phyloP scores from a whole-genome alignment of 2,329 filamentous ascomycete species.

The Aspergillus udagawae region DNA sequence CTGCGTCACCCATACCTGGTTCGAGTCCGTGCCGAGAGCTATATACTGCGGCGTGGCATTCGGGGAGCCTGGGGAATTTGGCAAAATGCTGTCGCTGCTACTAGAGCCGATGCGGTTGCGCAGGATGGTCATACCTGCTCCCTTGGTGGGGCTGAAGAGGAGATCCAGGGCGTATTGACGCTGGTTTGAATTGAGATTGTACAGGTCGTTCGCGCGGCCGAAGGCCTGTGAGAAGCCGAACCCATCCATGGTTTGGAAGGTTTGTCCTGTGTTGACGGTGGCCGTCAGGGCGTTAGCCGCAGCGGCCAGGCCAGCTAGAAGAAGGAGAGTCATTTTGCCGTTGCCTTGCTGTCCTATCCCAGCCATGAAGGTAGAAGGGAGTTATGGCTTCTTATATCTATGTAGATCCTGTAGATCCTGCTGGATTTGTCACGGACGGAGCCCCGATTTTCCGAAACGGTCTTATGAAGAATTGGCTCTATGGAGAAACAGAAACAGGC shows the following conservation, averaged over 20 bases:
- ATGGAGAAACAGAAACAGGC: no score
- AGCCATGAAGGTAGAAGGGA: no score
- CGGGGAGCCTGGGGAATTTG: conserved; percentile 1
- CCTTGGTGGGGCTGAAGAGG: conserved; percentile 44
- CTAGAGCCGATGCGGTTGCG: conserved; percentile 48
- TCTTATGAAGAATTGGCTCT: no score
- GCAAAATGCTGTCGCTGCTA: conserved; percentile 27
- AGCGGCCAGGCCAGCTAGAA: neutral
- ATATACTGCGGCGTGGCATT: conserved; percentile 38
- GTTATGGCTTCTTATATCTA: no score
- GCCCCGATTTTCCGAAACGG: no score
- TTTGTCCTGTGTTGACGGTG: conserved; percentile 16
- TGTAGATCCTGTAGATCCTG: no score
- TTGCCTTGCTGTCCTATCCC: neutral
- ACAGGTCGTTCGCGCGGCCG: conserved; percentile 40
- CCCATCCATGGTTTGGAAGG: conserved; percentile 41
- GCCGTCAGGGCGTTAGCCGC: neutral
- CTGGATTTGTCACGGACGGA: no score
- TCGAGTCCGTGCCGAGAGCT: neutral
- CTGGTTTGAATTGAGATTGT: conserved; percentile 29
- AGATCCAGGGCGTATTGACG: conserved; percentile 35
- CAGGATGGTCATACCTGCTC: conserved; percentile 50
- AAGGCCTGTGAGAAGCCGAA: conserved; percentile 51
- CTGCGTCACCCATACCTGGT: conserved; percentile 44
- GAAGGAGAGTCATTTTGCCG: neutral